Base-by-base conservation (phyloP, 1,284 basidiomycete species). In the Puccinia coronata region DNA sequence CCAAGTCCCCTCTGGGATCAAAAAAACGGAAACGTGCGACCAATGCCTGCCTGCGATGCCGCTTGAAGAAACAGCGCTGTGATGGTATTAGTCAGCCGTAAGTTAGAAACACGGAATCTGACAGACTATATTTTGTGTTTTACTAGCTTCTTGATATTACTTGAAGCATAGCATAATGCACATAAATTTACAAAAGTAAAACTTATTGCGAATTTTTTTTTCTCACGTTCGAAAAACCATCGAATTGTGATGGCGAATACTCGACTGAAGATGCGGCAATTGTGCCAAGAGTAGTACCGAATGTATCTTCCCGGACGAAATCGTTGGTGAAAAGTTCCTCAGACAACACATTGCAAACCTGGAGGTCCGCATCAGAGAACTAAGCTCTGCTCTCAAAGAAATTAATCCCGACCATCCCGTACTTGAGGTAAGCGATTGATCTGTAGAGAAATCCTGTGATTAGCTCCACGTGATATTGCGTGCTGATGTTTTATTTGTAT, bases 301-400 rank as follows among this genome's bases (percentile, higher is more conserved):
- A 79, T 79, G 76, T 59, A 41, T 43, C 34, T 79, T 79, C 53
- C 76, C 76, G 18, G 76, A 79, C 36, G 76, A 79, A 31, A 65
- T 65, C 49, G 51, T 67, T 23, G 76, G 76, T n/a, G 76, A 79
- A 70, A 65, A 71, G 36, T 79, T 79, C 25, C 76, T 79, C 1
- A 69, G 76, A 39, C 63, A 79, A 43, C 76, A 79, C 67, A 79
- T 79, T 69, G 47, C 76, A 25, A 51, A 55, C 36, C 65, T 79
- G 34, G 76, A 79, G 53, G 63, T 36, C 20, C 63, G 76, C 25
- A 53, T 79, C 28, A 41, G 31, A 23, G 65, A 70, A 39, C 51
- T 79, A n/a, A 69, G 47, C 25, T 63, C 63, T 55, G 76, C 76
- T 47, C 65, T 79, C 41, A 53, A 55, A 31, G 51, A 53, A 25